Evolutionary conservation across 768 basidiomycete species (phyloP), one percentile per base, ranked within the genome.

Genomic region (Suillus fuscotomentosus): DNA sequence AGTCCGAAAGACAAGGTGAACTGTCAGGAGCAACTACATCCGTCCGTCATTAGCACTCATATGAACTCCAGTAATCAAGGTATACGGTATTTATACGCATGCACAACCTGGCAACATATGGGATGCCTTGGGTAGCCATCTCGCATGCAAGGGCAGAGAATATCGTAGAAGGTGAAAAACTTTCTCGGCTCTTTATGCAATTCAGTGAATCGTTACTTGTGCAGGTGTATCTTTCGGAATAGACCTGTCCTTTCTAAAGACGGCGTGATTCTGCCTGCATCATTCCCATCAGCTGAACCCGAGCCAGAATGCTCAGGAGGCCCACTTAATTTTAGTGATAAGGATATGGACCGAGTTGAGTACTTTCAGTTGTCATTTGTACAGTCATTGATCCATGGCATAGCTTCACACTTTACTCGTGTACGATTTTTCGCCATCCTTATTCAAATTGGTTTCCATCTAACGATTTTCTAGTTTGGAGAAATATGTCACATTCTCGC

Each of bases 331-430:
- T 66, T 84, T n/a, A 80, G 80, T 5, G 72, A 78, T 7, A 79
- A 85, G 38, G 81, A 84, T 53, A 75, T 77, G 50, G 80, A 82
- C 63, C 80, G 85, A 78, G 86, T 86, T 59, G 66, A 51, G 24
- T 36, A 63, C 41, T 39, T 45, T 60, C 9, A 39, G 11, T 17
- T 59, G 27, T 27, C 17, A 42, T 59, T 13, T 6, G 24, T 27
- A 5, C 41, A 20, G 41, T 11, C 7, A 27, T 55, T 53, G 24
- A 51, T 68, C 13, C 10, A 39, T 42, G 42, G 9, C 48, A 39
- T 51, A 88, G 86, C 76, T 88, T 10, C 87, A 89, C 67, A 77
- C 83, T 2, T 78, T 88, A 31, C 78, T 88, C 17, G 81, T 86
- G 86, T 88, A 70, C 61, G 85, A 14, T 24, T 34, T 56, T 34